Base-by-base conservation (phyloP, 495 filamentous ascomycete species). In the Hypoxylon intermedium region DNA sequence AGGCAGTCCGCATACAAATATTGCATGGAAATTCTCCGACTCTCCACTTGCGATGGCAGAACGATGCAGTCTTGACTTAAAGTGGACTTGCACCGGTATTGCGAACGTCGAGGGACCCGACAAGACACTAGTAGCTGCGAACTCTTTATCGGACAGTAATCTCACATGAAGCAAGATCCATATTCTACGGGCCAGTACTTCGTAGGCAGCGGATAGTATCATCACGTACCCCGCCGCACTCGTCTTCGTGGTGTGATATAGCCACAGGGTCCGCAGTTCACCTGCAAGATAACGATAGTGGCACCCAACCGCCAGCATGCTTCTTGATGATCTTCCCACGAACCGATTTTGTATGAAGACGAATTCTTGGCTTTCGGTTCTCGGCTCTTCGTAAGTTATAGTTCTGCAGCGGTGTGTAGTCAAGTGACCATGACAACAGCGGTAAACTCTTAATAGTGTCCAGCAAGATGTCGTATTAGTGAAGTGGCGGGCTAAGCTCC, bases 121-220 rank as follows among this genome's bases (percentile, higher is more conserved):
- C 45, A 31, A 47, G 46, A 37, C 57, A 52, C 56, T 53, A 65
- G 47, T 12, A 48, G 50, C 50, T 60, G 51, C 51, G 62, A 63
- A 63, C 60, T 57, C 51, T 57, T 43, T 13, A 63, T 63, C 59
- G 59, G 52, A 51, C 59, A 52, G 59, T 52, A 48, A 63, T 63
- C 60, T 56, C 21, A 58, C 60, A 63, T 63, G 19, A 63, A 47
- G 52, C 53, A 57, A 51, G 60, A 63, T 57, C 53, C 51, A 53
- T 52, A 55, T 48, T 52, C 60, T 57, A 63, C 52, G 60, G 26
- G 53, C 28, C n/a, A 31, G 9, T 26, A 26, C 16, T 16, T 44
- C 42, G 54, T 54, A 53, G 21, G 49, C 23, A n/a, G 30, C 13
- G 36, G 34, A 47, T 47, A 20, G 49, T 48, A 53, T 59, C 47